Conservation (phyloP, 805 yeast genomes). For the Candida insectorum region DNA sequence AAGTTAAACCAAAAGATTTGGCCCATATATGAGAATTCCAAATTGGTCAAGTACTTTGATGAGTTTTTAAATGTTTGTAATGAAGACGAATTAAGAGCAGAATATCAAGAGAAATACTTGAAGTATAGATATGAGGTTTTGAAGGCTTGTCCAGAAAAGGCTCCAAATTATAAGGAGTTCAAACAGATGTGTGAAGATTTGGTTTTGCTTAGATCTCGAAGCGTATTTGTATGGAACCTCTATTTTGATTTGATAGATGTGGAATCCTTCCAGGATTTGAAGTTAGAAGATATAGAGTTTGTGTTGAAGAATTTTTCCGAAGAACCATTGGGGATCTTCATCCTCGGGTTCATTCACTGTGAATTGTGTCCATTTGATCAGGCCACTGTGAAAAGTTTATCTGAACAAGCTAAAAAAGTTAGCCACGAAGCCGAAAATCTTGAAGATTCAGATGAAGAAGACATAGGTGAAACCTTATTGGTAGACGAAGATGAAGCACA, state of each 20-base stretch:
- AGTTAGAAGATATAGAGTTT: conserved; percentile 38
- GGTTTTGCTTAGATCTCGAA: conserved; percentile 62
- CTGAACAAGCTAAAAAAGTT: conserved; percentile 2
- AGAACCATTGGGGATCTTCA: conserved; percentile 58
- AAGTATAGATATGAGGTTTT: conserved; percentile 55
- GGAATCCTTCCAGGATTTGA: conserved; percentile 45
- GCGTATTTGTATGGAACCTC: conserved; percentile 66
- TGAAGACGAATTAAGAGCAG: conserved; percentile 59
- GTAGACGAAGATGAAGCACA: conserved; percentile 1
- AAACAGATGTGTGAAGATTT: conserved; percentile 63
- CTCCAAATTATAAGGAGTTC: conserved; percentile 36
- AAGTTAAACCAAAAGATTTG: conserved; percentile 40
- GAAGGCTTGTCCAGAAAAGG: conserved; percentile 51
- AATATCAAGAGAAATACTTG: conserved; percentile 58
- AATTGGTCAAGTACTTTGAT: conserved; percentile 52
- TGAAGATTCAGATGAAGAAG: conserved; percentile 12
- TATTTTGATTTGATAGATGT: conserved; percentile 75
- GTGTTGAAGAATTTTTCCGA: conserved; percentile 56
- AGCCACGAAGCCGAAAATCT: neutral
- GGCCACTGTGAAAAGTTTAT: neutral
- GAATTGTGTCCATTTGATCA: conserved; percentile 62
- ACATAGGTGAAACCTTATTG: conserved; percentile 7
- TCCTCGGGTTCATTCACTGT: conserved; percentile 63
- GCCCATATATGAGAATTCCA: conserved; percentile 48
- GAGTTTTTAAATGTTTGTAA: conserved; percentile 52